Percentiles rank a stretch among this genome's conserved stretches.
phyloP scores from a whole-genome alignment of 306 rosid genomes.

The Fagus crenata region DNA sequence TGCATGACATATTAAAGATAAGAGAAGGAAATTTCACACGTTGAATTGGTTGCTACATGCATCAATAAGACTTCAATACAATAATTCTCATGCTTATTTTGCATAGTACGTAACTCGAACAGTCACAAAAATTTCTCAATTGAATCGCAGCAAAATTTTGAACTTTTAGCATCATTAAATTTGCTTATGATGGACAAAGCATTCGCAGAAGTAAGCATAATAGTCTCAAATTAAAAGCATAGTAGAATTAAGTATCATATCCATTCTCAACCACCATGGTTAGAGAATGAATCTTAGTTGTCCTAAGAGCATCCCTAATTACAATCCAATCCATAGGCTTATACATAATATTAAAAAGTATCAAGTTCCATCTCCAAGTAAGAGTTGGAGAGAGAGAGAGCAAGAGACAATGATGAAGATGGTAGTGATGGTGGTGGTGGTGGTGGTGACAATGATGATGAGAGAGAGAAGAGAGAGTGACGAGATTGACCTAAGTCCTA shows the following conservation, averaged over 20 bases:
- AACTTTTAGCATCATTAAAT: neutral
- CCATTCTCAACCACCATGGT: constrained; percentile 53
- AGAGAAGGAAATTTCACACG: neutral
- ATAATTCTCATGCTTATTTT: neutral
- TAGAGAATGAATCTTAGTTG: constrained; percentile 46
- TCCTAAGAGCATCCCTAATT: constrained; percentile 56
- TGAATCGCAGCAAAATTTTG: neutral
- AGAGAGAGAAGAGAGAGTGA: constrained; percentile 30
- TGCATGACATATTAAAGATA: neutral
- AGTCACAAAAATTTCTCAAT: neutral
- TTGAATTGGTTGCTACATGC: neutral
- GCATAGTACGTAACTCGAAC: neutral
- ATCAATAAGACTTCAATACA: neutral
- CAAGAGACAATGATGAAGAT: constrained; percentile 13
- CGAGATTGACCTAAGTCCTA: constrained; percentile 84
- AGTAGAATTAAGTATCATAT: constrained; percentile 48
- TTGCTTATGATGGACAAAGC: neutral
- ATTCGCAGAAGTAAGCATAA: neutral
- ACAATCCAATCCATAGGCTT: constrained; percentile 69
- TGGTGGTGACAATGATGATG: constrained; percentile 9
- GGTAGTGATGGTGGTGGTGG: neutral
- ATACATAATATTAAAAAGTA: constrained; percentile 55
- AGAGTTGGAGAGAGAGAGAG: constrained; percentile 32
- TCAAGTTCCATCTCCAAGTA: constrained; percentile 56
- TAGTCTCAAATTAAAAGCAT: constrained; percentile 44